Percentiles rank a stretch among this genome's conserved stretches.
phyloP scores from a whole-genome alignment of 2,329 filamentous ascomycete genomes.

The Pseudogymnoascus sp. region DNA sequence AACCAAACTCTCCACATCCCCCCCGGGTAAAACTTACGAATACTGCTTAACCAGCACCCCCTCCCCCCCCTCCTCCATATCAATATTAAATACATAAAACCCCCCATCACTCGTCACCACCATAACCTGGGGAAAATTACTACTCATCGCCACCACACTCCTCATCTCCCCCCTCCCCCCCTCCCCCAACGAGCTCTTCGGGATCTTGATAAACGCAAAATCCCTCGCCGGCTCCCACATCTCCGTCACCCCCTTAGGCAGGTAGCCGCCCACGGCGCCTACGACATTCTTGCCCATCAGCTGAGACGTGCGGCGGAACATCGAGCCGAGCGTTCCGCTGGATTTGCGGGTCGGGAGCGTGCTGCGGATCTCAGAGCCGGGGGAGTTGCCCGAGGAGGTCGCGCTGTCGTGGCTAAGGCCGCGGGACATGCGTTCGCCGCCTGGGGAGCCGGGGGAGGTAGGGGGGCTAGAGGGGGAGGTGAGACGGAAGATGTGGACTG shows the following conservation, averaged over 20 bases:
- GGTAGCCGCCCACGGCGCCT: constrained; percentile 80
- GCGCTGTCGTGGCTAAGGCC: constrained; percentile 46
- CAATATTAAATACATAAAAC: constrained; percentile 92
- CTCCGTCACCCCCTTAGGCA: constrained; percentile 88
- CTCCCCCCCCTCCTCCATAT: constrained; percentile 90
- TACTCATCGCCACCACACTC: constrained; percentile 96
- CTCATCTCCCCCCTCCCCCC: constrained; percentile 50
- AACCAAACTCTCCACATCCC: neutral
- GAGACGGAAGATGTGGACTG: constrained; percentile 91
- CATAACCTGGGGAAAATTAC: constrained; percentile 92
- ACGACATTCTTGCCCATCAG: constrained; percentile 85
- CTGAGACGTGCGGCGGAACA: constrained; percentile 90
- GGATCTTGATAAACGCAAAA: constrained; percentile 94
- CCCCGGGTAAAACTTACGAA: constrained; percentile 54
- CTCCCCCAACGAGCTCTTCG: constrained; percentile 42
- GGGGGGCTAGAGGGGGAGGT: constrained; percentile 21
- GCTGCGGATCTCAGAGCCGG: constrained; percentile 22
- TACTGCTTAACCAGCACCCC: constrained; percentile 86
- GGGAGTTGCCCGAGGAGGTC: constrained; percentile 26
- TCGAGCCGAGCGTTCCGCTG: constrained; percentile 77
- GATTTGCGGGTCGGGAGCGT: constrained; percentile 35
- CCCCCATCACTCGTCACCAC: constrained; percentile 92
- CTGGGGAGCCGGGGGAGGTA: constrained; percentile 26
- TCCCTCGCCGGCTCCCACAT: constrained; percentile 96
- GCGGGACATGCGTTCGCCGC: constrained; percentile 19